phyloP scores from a whole-genome alignment of 2,329 filamentous ascomycete genomes.

The Teratosphaeria zuluensis region DNA sequence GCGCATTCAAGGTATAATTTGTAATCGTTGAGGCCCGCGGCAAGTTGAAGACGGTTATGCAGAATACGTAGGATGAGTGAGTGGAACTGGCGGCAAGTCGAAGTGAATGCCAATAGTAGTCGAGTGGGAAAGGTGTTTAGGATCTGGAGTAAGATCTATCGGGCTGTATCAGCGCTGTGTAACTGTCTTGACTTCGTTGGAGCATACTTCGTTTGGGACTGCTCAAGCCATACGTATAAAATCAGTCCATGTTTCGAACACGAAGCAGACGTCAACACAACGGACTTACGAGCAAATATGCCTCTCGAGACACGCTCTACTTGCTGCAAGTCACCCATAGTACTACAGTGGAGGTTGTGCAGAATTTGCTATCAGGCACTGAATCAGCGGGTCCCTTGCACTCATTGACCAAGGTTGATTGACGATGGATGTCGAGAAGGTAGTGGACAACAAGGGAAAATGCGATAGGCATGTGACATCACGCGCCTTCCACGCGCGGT shows the following conservation, averaged over 20 bases:
- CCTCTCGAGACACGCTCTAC: slow-evolving; percentile 8
- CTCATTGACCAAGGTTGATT: background rate
- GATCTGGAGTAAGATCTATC: slow-evolving; percentile 34
- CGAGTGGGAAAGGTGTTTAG: slow-evolving; percentile 32
- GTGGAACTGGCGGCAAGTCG: slow-evolving; percentile 55
- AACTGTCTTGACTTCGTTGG: background rate
- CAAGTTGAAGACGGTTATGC: slow-evolving; percentile 52
- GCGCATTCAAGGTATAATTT: slow-evolving; percentile 70
- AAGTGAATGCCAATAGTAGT: slow-evolving; percentile 43
- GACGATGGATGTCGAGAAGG: background rate
- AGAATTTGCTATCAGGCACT: no score
- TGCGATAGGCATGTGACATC: background rate
- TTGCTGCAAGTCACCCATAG: slow-evolving; percentile 1
- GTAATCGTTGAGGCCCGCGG: slow-evolving; percentile 50
- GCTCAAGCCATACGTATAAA: background rate
- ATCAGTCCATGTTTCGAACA: background rate
- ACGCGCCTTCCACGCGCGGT: background rate
- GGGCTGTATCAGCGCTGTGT: slow-evolving; percentile 2
- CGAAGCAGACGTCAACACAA: background rate
- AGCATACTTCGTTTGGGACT: slow-evolving; percentile 24
- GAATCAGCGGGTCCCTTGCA: no score
- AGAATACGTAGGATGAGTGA: slow-evolving; percentile 54
- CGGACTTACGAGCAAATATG: slow-evolving; percentile 12
- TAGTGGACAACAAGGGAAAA: background rate
- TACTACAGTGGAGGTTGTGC: no score